These are phyloP conservation scores for Volvox carteri DNA, from an alignment of 163 green algal genomes.

Conservation along the genomic window DNA sequence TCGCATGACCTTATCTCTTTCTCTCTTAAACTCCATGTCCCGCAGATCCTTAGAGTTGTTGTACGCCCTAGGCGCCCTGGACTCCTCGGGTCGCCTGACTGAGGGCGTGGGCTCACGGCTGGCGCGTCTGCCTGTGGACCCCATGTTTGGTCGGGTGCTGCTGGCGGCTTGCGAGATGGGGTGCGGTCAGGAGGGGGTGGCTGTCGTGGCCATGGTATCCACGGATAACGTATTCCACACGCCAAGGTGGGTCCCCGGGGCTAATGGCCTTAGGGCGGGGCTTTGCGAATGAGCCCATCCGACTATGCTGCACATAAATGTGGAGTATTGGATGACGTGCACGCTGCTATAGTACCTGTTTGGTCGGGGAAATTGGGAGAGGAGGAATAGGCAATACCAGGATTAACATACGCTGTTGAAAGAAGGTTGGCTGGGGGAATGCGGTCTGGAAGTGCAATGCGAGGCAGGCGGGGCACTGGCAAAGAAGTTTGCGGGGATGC, in stretches of 20 bases:
- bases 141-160: slow-evolving; percentile 78
- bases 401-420: too few species aligned
- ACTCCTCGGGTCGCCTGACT: slow-evolving; percentile 78
- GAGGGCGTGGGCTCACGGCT: slow-evolving; percentile 69
- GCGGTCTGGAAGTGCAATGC: too few species aligned
- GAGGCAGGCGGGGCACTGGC: too few species aligned
- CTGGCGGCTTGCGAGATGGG: slow-evolving; percentile 74
- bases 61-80: slow-evolving; percentile 86
- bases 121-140: slow-evolving; percentile 89
- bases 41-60: slow-evolving; percentile 87
- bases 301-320: too few species aligned
- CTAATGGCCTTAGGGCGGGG: too few species aligned
- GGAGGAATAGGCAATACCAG: too few species aligned
- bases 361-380: too few species aligned
- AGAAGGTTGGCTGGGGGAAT: too few species aligned
- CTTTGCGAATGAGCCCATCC: too few species aligned
- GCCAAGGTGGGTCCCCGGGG: slow-evolving; percentile 57
- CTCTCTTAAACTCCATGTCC: neutral
- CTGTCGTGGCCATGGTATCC: slow-evolving; percentile 85
- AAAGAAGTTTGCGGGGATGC: too few species aligned
- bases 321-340: too few species aligned
- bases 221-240: slow-evolving; percentile 84
- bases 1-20: neutral
- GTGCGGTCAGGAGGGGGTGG: slow-evolving; percentile 79
- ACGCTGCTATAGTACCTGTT: too few species aligned